phyloP scores from a whole-genome alignment of 805 yeast genomes.

The Blastobotrys parvus region DNA sequence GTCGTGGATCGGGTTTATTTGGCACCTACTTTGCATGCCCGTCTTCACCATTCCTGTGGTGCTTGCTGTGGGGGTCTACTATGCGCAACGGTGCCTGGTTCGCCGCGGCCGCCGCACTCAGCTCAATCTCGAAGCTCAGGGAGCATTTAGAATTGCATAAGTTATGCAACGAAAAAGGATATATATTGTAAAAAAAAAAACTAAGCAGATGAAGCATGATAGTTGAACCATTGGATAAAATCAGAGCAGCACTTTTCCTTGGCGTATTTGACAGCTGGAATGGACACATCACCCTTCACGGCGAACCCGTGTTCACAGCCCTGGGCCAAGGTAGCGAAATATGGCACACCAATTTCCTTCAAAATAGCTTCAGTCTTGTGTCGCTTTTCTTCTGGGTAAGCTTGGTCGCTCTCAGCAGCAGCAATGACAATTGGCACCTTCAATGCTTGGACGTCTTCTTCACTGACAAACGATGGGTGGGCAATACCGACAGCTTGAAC shows the following conservation, averaged over 20 bases:
- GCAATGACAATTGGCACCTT: conserved; percentile 58
- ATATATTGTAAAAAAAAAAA: neutral
- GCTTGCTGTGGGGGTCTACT: no score
- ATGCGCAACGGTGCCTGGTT: no score
- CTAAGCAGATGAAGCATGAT: conserved; percentile 1
- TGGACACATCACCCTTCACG: conserved; percentile 59
- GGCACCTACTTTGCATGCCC: no score
- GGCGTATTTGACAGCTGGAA: conserved; percentile 51
- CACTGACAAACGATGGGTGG: conserved; percentile 70
- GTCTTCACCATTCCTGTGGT: no score
- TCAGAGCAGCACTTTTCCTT: conserved; percentile 49
- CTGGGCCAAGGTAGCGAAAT: conserved; percentile 52
- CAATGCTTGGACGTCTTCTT: conserved; percentile 56
- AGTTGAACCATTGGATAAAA: conserved; percentile 17
- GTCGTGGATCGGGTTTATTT: no score
- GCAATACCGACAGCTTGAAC: conserved; percentile 60
- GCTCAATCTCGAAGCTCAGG: no score
- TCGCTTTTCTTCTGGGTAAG: conserved; percentile 60
- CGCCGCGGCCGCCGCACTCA: no score
- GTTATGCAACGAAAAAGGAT: no score
- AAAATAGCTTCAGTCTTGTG: conserved; percentile 51
- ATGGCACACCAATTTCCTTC: conserved; percentile 44
- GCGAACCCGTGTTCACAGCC: conserved; percentile 74
- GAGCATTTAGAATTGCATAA: no score
- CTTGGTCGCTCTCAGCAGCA: conserved; percentile 63